A percentile compares a stretch with the other conserved stretches of the same genome.
These are phyloP conservation scores for Monilinia laxa DNA, from an alignment of 2,329 filamentous ascomycete species.

Conservation along the genomic window DNA sequence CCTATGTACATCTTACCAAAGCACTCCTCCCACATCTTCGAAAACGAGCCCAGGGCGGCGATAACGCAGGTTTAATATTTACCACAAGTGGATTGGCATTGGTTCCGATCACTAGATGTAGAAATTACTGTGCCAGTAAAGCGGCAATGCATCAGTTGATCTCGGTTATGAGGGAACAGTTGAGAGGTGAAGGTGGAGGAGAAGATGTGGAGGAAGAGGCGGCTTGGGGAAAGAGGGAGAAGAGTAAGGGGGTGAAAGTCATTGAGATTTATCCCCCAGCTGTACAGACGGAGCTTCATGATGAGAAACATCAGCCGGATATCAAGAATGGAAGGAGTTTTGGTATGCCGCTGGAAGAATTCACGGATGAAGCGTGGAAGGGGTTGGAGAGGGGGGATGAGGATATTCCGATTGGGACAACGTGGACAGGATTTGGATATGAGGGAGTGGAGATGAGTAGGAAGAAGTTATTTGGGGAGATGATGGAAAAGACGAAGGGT, in stretches of 20 bases:
- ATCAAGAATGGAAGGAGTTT: constrained; percentile 44
- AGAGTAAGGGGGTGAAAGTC: constrained; percentile 39
- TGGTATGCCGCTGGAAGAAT: constrained; percentile 51
- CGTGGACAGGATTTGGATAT: constrained; percentile 9
- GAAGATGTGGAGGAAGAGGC: no score
- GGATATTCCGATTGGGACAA: constrained; percentile 31
- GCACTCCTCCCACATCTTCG: constrained; percentile 41
- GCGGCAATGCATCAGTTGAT: constrained; percentile 47
- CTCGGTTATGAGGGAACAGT: constrained; percentile 46
- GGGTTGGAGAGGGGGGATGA: constrained; percentile 29
- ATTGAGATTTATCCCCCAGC: constrained; percentile 45
- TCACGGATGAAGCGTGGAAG: constrained; percentile 42
- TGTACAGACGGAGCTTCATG: constrained; percentile 46
- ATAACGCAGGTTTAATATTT: constrained; percentile 28
- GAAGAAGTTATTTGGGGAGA: constrained; percentile 3
- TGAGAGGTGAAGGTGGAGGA: constrained; percentile 36
- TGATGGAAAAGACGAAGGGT: constrained; percentile 6
- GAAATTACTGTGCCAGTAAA: constrained; percentile 47
- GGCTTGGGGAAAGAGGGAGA: constrained; percentile 27
- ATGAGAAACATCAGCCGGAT: constrained; percentile 47
- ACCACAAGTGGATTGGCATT: constrained; percentile 31
- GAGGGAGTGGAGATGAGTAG: constrained; percentile 4
- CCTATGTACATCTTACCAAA: constrained; percentile 43
- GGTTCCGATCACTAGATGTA: constrained; percentile 27
- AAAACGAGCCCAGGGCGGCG: background rate